Percentiles rank a stretch among this genome's conserved stretches.
Conservation (phyloP, 2,329 filamentous ascomycete genomes). For the Fusarium ramigenum region DNA sequence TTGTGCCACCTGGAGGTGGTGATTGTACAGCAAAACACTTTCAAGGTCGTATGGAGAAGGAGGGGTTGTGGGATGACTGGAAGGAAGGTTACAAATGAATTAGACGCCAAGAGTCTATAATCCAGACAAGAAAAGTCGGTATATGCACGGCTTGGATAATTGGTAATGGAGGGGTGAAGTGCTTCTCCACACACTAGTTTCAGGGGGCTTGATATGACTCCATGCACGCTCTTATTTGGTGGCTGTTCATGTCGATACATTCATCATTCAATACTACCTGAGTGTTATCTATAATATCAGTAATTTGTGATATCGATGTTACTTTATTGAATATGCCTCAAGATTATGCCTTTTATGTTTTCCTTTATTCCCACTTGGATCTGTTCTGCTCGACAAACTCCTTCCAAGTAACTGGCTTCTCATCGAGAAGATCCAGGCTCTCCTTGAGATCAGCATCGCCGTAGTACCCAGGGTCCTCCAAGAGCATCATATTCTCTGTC, state of each 20-base stretch:
- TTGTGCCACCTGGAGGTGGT: too few relatives aligned
- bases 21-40: too few relatives aligned
- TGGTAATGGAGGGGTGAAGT: too few relatives aligned
- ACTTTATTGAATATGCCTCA: neutral
- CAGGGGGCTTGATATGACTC: neutral
- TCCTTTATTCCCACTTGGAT: slow-evolving; percentile 39
- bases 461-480: slow-evolving; percentile 55
- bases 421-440: slow-evolving; percentile 47
- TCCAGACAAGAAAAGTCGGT: too few relatives aligned
- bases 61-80: too few relatives aligned
- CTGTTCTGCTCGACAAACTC: slow-evolving; percentile 48
- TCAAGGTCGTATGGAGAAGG: too few relatives aligned
- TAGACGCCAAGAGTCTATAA: too few relatives aligned
- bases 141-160: too few relatives aligned
- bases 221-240: neutral
- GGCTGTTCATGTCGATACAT: neutral
- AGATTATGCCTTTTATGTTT: neutral
- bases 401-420: slow-evolving; percentile 51
- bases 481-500: slow-evolving; percentile 54
- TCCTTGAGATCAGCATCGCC: slow-evolving; percentile 46
- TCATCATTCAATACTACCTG: neutral
- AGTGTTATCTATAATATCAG: neutral
- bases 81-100: too few relatives aligned
- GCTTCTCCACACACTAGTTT: neutral
- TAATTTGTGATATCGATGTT: neutral